Conservation (phyloP, 2,329 filamentous ascomycete species). For the Penicillium crustosum region DNA sequence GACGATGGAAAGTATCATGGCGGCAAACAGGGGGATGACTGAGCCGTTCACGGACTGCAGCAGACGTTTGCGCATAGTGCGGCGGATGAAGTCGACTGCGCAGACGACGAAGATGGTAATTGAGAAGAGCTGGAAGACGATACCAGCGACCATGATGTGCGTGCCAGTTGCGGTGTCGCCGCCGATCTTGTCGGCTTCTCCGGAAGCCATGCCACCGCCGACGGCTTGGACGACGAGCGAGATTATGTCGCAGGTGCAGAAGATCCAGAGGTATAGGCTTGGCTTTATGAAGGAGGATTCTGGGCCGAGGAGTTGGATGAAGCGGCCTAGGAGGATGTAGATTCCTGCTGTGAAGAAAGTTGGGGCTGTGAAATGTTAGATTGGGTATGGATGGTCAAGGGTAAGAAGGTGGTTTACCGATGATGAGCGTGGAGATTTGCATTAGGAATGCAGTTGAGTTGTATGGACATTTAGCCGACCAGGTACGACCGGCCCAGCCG, state of each 20-base stretch:
- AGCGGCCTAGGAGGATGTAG: constrained; percentile 51
- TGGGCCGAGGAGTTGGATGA: constrained; percentile 48
- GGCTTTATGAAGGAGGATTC: constrained; percentile 47
- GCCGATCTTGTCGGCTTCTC: constrained; percentile 43
- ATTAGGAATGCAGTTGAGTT: constrained; percentile 51
- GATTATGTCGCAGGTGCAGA: constrained; percentile 55
- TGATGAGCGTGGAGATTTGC: constrained; percentile 49
- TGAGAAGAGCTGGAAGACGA: constrained; percentile 59
- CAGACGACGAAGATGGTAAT: constrained; percentile 54
- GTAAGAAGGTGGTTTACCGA: constrained; percentile 15
- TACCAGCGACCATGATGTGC: constrained; percentile 54
- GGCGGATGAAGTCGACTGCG: constrained; percentile 49
- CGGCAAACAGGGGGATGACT: constrained; percentile 35
- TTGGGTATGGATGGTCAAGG: not conserved
- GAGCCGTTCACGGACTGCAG: constrained; percentile 28
- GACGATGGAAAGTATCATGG: constrained; percentile 45
- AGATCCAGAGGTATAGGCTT: constrained; percentile 50
- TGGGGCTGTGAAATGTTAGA: constrained; percentile 34
- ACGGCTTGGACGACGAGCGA: constrained; percentile 58
- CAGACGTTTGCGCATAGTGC: constrained; percentile 30
- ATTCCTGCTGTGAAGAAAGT: constrained; percentile 55
- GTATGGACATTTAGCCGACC: constrained; percentile 52
- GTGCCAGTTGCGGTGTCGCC: constrained; percentile 52
- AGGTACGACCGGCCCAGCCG: constrained; percentile 52
- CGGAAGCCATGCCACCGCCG: constrained; percentile 54